phyloP scores from a whole-genome alignment of 2,329 filamentous ascomycete genomes.

The Paecilomyces variotii region DNA sequence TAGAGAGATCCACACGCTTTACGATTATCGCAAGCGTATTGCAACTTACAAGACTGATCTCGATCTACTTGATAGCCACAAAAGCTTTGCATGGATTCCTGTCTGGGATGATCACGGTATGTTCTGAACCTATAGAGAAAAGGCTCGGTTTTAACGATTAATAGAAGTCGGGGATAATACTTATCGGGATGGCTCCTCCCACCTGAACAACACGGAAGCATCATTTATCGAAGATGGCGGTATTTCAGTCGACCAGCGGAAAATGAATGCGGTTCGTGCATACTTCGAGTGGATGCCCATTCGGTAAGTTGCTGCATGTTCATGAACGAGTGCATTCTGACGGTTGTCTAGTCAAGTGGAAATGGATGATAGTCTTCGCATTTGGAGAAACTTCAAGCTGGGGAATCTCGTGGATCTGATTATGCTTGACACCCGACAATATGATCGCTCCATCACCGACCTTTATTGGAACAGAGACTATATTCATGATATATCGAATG shows the following conservation, averaged over 20 bases:
- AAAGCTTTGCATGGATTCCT: constrained; percentile 54
- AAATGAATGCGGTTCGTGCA: constrained; percentile 64
- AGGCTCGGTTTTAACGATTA: constrained; percentile 1
- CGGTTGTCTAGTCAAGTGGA: constrained; percentile 45
- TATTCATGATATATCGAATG: constrained; percentile 54
- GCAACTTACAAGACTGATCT: constrained; percentile 55
- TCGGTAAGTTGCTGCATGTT: constrained; percentile 22
- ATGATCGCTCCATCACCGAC: constrained; percentile 58
- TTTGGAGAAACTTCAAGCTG: constrained; percentile 61
- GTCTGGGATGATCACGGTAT: constrained; percentile 56
- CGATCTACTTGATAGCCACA: constrained; percentile 50
- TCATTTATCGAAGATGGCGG: constrained; percentile 53
- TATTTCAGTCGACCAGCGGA: constrained; percentile 63
- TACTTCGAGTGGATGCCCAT: constrained; percentile 62
- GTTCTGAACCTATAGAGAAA: constrained; percentile 9
- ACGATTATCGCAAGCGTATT: constrained; percentile 49
- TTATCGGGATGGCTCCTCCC: constrained; percentile 54
- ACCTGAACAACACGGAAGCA: constrained; percentile 58
- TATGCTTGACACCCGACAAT: constrained; percentile 62
- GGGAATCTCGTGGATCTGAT: constrained; percentile 59
- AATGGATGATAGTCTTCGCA: constrained; percentile 60
- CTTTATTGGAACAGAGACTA: constrained; percentile 55
- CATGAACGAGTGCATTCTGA: constrained; percentile 18
- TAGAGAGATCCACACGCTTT: constrained; percentile 40
- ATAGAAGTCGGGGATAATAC: constrained; percentile 56